Conservation (phyloP, 2,329 filamentous ascomycete genomes). For the Aspergillus proliferans region DNA sequence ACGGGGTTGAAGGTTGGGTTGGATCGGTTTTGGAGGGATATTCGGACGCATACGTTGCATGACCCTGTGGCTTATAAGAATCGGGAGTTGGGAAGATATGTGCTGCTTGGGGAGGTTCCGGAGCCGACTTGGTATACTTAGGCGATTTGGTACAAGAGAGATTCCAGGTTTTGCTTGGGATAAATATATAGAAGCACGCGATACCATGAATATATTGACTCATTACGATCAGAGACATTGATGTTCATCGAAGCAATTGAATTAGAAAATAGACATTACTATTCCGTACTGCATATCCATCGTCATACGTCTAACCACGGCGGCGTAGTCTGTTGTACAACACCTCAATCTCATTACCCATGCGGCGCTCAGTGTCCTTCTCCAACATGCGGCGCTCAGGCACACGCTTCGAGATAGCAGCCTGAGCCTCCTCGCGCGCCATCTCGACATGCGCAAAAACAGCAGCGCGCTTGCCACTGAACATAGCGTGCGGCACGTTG, state of each 20-base stretch:
- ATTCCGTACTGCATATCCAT: too few species aligned
- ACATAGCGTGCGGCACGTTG: conserved; percentile 58
- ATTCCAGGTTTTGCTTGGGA: not conserved
- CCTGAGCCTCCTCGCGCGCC: conserved; percentile 25
- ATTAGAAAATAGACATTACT: too few species aligned
- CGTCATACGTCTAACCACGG: not conserved
- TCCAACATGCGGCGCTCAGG: conserved; percentile 18
- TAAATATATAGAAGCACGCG: not conserved
- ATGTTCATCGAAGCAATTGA: too few species aligned
- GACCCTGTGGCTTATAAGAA: conserved; percentile 65
- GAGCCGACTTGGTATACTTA: conserved; percentile 58
- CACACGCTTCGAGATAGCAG: conserved; percentile 24
- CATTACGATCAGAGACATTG: too few species aligned
- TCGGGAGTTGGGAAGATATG: conserved; percentile 53
- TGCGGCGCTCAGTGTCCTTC: conserved; percentile 21
- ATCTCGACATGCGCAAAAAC: conserved; percentile 45
- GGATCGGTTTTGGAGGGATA: conserved; percentile 61
- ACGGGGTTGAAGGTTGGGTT: conserved; percentile 55
- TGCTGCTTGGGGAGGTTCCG: conserved; percentile 52
- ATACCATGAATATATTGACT: too few species aligned
- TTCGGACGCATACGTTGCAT: conserved; percentile 61
- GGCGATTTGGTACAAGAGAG: not conserved
- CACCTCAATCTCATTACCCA: conserved; percentile 26
- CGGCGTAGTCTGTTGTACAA: not conserved
- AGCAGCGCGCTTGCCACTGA: conserved; percentile 52